phyloP scores from a whole-genome alignment of 805 yeast species.

The Sungouiella blattae region DNA sequence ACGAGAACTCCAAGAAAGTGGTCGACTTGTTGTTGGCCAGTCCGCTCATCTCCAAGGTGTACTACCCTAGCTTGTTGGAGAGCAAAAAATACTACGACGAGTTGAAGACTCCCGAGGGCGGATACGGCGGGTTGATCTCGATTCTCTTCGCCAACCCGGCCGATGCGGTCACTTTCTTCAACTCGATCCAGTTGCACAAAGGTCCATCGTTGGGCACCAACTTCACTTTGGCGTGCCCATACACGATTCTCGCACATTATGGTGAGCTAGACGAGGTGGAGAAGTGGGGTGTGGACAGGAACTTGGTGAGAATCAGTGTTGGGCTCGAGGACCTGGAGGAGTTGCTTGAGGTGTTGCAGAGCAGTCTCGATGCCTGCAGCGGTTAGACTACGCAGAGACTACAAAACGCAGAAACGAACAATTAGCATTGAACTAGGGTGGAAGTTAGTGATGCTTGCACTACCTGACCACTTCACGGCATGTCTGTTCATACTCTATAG shows the following conservation, averaged over 20 bases:
- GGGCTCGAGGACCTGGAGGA: slow-evolving; percentile 75
- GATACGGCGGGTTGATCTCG: slow-evolving; percentile 86
- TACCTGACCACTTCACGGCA: too few relatives aligned
- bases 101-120: slow-evolving; percentile 65
- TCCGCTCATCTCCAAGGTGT: slow-evolving; percentile 59
- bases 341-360: slow-evolving; percentile 27
- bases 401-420: too few relatives aligned
- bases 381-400: background rate
- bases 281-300: slow-evolving; percentile 77
- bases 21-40: slow-evolving; percentile 49
- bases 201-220: slow-evolving; percentile 92
- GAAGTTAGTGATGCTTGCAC: too few relatives aligned
- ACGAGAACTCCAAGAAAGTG: slow-evolving; percentile 52
- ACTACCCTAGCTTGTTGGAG: slow-evolving; percentile 61
- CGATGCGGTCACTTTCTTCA: slow-evolving; percentile 71
- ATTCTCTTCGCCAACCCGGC: slow-evolving; percentile 61
- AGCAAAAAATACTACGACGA: slow-evolving; percentile 67
- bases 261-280: slow-evolving; percentile 75
- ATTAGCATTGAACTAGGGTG: too few relatives aligned
- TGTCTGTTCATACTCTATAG: too few relatives aligned
- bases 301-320: slow-evolving; percentile 74
- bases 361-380: slow-evolving; percentile 11
- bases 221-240: slow-evolving; percentile 86
- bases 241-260: slow-evolving; percentile 82
- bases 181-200: slow-evolving; percentile 65